Evolutionary conservation across 2,329 filamentous ascomycete genomes (phyloP).

Genomic region (Fusarium sp.): DNA sequence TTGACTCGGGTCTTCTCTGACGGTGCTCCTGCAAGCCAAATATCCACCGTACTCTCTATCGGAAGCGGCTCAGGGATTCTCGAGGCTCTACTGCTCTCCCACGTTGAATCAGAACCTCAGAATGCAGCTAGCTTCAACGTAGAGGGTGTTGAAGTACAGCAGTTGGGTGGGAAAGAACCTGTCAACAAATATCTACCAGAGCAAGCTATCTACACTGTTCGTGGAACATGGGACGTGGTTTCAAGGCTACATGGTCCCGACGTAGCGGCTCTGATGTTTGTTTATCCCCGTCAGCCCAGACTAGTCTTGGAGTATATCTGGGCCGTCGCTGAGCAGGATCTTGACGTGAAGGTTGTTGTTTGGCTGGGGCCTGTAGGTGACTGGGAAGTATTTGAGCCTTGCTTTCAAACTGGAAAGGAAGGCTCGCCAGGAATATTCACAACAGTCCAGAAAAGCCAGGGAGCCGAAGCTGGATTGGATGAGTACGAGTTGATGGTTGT

Average conservation of each 20-base stretch:
- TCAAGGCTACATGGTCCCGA: slow-evolving; percentile 44
- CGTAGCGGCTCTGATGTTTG: slow-evolving; percentile 50
- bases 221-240: slow-evolving; percentile 52
- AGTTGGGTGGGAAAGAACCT: slow-evolving; percentile 16
- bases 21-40: slow-evolving; percentile 2
- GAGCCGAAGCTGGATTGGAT: slow-evolving; percentile 36
- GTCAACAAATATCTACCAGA: slow-evolving; percentile 50
- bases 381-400: slow-evolving; percentile 45
- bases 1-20: slow-evolving; percentile 28
- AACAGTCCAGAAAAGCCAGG: slow-evolving; percentile 25
- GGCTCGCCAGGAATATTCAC: slow-evolving; percentile 14
- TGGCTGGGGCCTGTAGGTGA: slow-evolving; percentile 49
- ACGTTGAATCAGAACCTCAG: slow-evolving; percentile 14
- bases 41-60: slow-evolving; percentile 47
- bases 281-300: slow-evolving; percentile 53
- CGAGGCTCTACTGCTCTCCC: slow-evolving; percentile 45
- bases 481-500: slow-evolving; percentile 45
- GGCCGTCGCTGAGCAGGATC: slow-evolving; percentile 8
- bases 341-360: slow-evolving; percentile 31
- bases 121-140: slow-evolving; percentile 26
- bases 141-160: slow-evolving; percentile 50
- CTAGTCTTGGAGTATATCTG: slow-evolving; percentile 50
- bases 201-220: slow-evolving; percentile 47
- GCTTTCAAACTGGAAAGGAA: slow-evolving; percentile 18
- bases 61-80: slow-evolving; percentile 52